Base-by-base conservation (phyloP, 208 protist genomes). In the Phytomonas sp. region DNA sequence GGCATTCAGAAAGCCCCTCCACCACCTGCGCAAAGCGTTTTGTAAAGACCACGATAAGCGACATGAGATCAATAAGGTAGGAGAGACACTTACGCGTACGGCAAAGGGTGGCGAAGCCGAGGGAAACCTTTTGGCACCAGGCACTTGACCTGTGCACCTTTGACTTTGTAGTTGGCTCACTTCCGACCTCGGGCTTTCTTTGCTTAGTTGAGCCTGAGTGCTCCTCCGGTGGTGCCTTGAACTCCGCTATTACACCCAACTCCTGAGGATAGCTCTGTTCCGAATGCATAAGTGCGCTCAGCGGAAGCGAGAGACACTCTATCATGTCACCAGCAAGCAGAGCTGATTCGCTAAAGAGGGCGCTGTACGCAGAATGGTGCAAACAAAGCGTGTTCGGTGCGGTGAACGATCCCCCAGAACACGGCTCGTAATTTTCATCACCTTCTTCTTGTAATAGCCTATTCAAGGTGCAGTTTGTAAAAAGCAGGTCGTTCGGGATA, bases 21-120 rank as follows among this genome's bases (percentile, higher is more conserved):
- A 68, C 68, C 5, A 80, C 40, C 60, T 80, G 75, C 30, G 70
- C 60, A 32, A 80, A 60, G 63, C 72, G 66, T 60, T 75, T 71
- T 8, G 68, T 69, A 30, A 80, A 73, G 37, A 66, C 68, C 7
- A 64, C 60, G 4, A 75, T 19, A 37, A 71, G 63, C 63, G 66
- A 76, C 29, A 73, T 70, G 40, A 49, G 40, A 12, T 49, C 40
- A 1, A 49, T 12, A 19, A 49, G 3, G 40, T 49, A 19, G 40
- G 40, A 49, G 40, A 49, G 40, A 19, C 40, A 49, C 14, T 16
- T 16, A 19, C 40, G 12, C 12, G 40, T 16, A 12, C 40, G 40
- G 40, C 40, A 4, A 19, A 49, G 40, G 40, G 40, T 1, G 36
- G 36, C 36, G 36, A 10, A 10, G 7, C 36, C 36, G 36, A 10